Evolutionary conservation across 2,329 filamentous ascomycete species (phyloP).

Genomic region (Alternaria viburni): DNA sequence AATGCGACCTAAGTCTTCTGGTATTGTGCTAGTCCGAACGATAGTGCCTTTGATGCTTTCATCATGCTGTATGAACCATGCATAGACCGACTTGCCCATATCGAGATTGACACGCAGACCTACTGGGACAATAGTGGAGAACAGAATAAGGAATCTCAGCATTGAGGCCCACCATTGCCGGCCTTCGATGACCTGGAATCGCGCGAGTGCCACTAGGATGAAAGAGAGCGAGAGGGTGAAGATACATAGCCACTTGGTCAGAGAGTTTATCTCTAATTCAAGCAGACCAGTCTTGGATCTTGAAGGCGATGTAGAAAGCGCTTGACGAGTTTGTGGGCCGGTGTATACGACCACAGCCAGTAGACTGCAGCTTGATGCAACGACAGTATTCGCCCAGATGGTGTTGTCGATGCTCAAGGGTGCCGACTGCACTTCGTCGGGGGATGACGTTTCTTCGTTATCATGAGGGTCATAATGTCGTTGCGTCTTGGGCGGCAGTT

Average conservation of each 20-base stretch:
- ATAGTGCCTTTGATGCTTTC: constrained; percentile 88
- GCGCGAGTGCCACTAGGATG: constrained; percentile 84
- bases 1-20: constrained; percentile 92
- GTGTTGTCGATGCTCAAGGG: constrained; percentile 94
- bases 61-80: constrained; percentile 92
- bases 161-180: constrained; percentile 93
- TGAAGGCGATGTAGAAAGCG: constrained; percentile 88
- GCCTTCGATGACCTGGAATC: constrained; percentile 71
- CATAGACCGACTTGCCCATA: constrained; percentile 96
- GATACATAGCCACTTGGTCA: constrained; percentile 94
- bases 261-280: constrained; percentile 94
- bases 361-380: constrained; percentile 89
- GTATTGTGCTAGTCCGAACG: constrained; percentile 95
- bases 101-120: constrained; percentile 95
- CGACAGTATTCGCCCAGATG: constrained; percentile 97
- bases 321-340: constrained; percentile 89
- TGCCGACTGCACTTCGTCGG: constrained; percentile 60
- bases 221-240: constrained; percentile 87
- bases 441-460: constrained; percentile 24
- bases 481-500: constrained; percentile 66
- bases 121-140: constrained; percentile 99
- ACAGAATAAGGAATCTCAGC: constrained; percentile 96
- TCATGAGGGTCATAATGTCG: constrained; percentile 55
- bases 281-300: constrained; percentile 92
- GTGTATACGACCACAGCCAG: constrained; percentile 93